These are phyloP conservation scores for Spergularia bocconei DNA, from an alignment of 148 eudicot genomes.

Conservation along the genomic window DNA sequence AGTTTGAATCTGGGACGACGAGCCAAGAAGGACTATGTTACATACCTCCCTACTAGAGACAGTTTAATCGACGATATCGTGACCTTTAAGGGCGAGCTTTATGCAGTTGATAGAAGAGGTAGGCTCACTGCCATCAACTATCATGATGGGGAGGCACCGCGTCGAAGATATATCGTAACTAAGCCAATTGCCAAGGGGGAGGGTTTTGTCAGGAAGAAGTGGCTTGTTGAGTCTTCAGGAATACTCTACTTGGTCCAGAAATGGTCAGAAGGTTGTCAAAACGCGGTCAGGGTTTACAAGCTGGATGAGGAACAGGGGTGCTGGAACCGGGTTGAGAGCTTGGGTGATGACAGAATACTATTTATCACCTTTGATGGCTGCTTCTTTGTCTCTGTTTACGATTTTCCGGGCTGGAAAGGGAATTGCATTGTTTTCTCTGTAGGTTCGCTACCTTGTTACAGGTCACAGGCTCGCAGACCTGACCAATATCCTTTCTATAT, in stretches of 20 bases:
- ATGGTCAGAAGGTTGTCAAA: too few relatives aligned
- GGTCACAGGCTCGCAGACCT: neutral
- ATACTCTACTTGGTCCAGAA: too few relatives aligned
- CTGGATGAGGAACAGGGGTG: neutral
- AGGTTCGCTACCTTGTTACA: neutral
- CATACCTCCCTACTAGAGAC: too few relatives aligned
- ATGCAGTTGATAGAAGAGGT: too few relatives aligned
- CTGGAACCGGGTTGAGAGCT: neutral
- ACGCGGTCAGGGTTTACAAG: neutral
- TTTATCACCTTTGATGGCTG: too few relatives aligned
- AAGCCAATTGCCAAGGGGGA: neutral
- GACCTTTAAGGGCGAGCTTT: too few relatives aligned
- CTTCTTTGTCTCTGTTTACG: neutral
- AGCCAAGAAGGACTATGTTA: too few relatives aligned
- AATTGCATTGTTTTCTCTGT: neutral
- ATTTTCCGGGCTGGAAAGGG: neutral
- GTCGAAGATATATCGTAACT: too few relatives aligned
- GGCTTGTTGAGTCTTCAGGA: neutral
- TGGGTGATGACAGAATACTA: constrained; percentile 5
- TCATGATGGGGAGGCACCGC: too few relatives aligned
- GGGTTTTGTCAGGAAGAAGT: neutral
- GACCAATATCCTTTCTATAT: too few relatives aligned
- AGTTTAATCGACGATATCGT: neutral
- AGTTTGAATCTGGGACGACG: neutral
- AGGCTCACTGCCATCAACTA: too few relatives aligned